These are phyloP conservation scores for Mycena galericulata DNA, from an alignment of 768 basidiomycete species.

Conservation along the genomic window DNA sequence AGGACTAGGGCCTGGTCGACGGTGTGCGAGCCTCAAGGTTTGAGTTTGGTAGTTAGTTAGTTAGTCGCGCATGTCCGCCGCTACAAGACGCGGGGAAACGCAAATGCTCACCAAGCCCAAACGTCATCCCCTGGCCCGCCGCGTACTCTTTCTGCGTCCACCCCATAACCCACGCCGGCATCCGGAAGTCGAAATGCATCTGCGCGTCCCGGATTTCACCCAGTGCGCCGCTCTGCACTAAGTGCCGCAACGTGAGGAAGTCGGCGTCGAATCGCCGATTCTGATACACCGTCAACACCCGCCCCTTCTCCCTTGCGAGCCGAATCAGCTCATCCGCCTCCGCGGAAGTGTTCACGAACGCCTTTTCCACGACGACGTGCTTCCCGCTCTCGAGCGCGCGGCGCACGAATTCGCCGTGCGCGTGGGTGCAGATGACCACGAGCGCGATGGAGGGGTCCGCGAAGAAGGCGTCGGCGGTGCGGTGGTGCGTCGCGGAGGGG, in stretches of 20 bases:
- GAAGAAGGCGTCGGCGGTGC: conserved; percentile 25
- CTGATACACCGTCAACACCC: conserved; percentile 25
- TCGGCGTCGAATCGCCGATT: conserved; percentile 23
- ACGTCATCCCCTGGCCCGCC: conserved; percentile 20
- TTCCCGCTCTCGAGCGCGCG: conserved; percentile 18
- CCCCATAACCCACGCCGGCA: conserved; percentile 23
- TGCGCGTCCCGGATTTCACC: conserved; percentile 23
- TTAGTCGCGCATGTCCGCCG: conserved; percentile 20
- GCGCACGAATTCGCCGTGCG: conserved; percentile 20
- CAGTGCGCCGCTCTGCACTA: conserved; percentile 22
- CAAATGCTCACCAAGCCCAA: conserved; percentile 23
- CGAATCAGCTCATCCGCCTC: conserved; percentile 22
- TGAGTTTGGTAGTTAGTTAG: no score
- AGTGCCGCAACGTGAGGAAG: conserved; percentile 21
- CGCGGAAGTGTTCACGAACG: conserved; percentile 23
- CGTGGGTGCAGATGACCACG: conserved; percentile 21
- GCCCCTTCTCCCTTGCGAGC: conserved; percentile 22
- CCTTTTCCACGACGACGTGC: conserved; percentile 24
- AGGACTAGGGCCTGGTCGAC: conserved; percentile 22
- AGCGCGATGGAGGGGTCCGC: conserved; percentile 13
- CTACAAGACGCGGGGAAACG: conserved; percentile 19
- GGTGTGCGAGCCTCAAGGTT: conserved; percentile 23
- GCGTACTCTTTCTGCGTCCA: conserved; percentile 25
- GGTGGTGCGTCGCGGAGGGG: conserved; percentile 24
- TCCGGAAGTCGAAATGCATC: conserved; percentile 24